Evolutionary conservation across 352 stramenopile genomes (phyloP), one percentile per base, ranked within the genome.

Genomic region (Thraustochytrium sp.): DNA sequence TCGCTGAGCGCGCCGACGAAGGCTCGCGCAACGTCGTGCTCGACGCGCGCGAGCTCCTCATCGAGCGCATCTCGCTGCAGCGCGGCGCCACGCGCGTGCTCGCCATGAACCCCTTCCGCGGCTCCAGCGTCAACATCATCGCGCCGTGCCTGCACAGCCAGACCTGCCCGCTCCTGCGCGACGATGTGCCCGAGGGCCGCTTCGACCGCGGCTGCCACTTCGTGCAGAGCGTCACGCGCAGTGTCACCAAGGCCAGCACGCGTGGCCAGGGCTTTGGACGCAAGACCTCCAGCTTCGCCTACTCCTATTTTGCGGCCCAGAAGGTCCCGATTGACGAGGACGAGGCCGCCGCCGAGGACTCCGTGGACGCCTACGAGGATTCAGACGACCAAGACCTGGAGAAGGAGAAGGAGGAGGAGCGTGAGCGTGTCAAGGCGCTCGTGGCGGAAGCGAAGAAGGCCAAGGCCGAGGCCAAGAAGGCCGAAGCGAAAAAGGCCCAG

Each of bases 261-360:
- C 18, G 26, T 8, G 68, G 68, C 23, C 68, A 80, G 53, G 68
- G 68, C 18, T 4, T 44, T 2, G 68, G 68, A 21, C 42, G 44
- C 31, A 46, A 18, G 38, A 37, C 48, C 3, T 63, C 46, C 9
- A 26, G 18, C 38, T 49, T 65, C 11, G 49, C 29, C 37, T 80
- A 65, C 38, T 68, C 68, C n/a, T 80, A 80, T 31, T 46, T 80
- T 44, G 68, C 68, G 11, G 31, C 40, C 13, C 68, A 80, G 42
- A 80, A 80, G 40, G 46, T 72, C n/a, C 59, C 59, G 42, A 9
- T 72, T 5, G 26, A n/a, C 2, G 13, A 55, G 26, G 59, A 16
- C 8, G 59, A 38, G 46, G 26, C 21, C 0, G 59, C 42, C 8
- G 36, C 21, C 23, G 59, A 44, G 23, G 2, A 0, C 18, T 55